Evolutionary conservation across 139 green algal genomes (phyloP), one percentile per base, ranked within the genome.

Genomic region (Chlamydomonas incerta): DNA sequence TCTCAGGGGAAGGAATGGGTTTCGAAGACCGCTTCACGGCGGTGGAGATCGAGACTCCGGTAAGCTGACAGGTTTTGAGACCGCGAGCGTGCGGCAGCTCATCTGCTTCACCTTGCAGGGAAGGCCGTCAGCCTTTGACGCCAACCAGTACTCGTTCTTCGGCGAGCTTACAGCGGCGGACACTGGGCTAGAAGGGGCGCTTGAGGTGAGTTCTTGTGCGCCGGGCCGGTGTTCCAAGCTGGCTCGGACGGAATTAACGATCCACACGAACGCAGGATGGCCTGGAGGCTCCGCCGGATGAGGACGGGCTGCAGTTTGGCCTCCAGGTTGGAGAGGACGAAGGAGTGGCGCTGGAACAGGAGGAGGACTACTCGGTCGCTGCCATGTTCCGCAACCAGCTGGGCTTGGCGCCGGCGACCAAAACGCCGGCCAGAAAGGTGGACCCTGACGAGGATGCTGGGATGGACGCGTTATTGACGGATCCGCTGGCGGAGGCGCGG

Each of bases 71-170:
- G 8, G 41, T 50, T 50, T 50, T 8, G 41, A 5, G 8, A 50
- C 41, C 41, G 8, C 41, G 41, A 5, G 41, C 41, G 41, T 50
- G 41, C 41, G 41, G 41, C 5, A 50, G 41, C 41, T 50, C 41
- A 50, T 50, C 6, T 50, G 41, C 41, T 13, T 13, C 41, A 50
- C 41, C 6, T 14, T 50, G 67, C 20, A 47, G 26, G 6, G 2
- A 15, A 3, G 24, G 24, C 1, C 33, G 8, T 35, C 75, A 26
- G 75, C 75, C 4, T 93, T 95, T 66, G 88, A 92, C 76, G 91
- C 91, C 6, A 72, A 67, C 3, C 85, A 93, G 35, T 97, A 96
- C 58, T 87, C 82, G 14, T 97, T 97, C 76, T 97, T 97, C 65
- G 94, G 93, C 29, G 88, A 93, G 41, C 68, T 93, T 67, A 65